Conservation (phyloP, 179 eudicot species). For the Dionaea muscipula region DNA sequence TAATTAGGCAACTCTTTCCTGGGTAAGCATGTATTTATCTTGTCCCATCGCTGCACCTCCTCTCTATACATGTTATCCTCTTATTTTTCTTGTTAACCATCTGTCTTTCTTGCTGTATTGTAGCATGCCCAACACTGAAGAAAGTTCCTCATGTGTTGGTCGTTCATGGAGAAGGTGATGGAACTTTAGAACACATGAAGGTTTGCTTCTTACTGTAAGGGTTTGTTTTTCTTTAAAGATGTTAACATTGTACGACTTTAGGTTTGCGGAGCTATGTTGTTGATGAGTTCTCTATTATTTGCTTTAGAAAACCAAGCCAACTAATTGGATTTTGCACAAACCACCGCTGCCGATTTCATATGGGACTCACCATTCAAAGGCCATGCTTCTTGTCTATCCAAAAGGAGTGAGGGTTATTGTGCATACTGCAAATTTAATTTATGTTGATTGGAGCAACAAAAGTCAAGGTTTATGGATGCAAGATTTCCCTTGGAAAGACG, state of each 20-base stretch:
- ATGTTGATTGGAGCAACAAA: slow-evolving; percentile 95
- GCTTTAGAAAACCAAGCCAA: slow-evolving; percentile 57
- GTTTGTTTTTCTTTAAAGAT: neutral
- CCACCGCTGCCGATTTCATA: slow-evolving; percentile 93
- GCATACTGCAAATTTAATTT: slow-evolving; percentile 89
- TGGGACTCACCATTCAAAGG: slow-evolving; percentile 97
- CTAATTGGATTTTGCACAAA: slow-evolving; percentile 78
- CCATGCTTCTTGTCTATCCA: slow-evolving; percentile 89
- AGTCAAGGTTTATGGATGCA: slow-evolving; percentile 98
- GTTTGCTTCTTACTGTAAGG: slow-evolving; percentile 20
- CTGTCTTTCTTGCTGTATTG: slow-evolving; percentile 9
- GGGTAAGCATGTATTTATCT: neutral
- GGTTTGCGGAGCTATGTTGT: slow-evolving; percentile 10
- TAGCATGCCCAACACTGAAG: slow-evolving; percentile 75
- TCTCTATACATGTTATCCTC: neutral
- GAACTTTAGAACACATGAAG: slow-evolving; percentile 66
- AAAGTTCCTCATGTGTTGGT: slow-evolving; percentile 78
- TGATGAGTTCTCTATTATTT: slow-evolving; percentile 12
- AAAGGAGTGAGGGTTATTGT: slow-evolving; percentile 80
- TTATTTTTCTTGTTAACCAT: neutral
- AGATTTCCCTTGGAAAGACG: slow-evolving; percentile 97
- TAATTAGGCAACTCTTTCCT: neutral
- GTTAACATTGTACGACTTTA: too few species aligned
- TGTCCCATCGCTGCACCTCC: neutral
- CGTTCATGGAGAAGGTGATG: slow-evolving; percentile 88